A percentile compares a stretch with the other conserved stretches of the same genome.
Evolutionary conservation across 352 stramenopile genomes (phyloP).

Genomic region (Phytophthora palmivora): DNA sequence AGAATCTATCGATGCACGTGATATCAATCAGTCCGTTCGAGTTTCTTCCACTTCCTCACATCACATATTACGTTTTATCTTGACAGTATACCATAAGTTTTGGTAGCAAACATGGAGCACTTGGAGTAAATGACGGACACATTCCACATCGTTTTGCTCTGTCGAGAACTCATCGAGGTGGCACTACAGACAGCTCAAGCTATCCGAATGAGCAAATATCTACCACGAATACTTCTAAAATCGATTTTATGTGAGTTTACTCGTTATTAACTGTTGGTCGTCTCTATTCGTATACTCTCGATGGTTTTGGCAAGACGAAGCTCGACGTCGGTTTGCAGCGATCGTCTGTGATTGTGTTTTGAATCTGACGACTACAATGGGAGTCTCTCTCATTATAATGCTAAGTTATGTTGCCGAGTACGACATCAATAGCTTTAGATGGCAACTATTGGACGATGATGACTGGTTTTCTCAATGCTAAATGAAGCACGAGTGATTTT

Average conservation of each 20-base stretch:
- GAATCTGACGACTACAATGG: conserved; percentile 35
- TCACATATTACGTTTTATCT: conserved; percentile 6
- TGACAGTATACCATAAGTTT: conserved; percentile 4
- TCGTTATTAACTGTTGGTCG: conserved; percentile 41
- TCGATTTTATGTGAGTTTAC: conserved; percentile 36
- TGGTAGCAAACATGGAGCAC: background rate
- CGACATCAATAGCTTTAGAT: conserved; percentile 7
- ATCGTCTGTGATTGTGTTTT: conserved; percentile 31
- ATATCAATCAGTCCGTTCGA: background rate
- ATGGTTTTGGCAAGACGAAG: conserved; percentile 27
- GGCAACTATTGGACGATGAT: conserved; percentile 7
- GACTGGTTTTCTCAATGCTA: conserved; percentile 24
- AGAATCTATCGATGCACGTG: background rate
- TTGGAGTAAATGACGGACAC: conserved; percentile 23
- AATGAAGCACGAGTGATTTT: conserved; percentile 40
- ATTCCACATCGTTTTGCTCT: conserved; percentile 28
- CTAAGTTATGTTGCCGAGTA: conserved; percentile 21
- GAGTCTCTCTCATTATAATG: conserved; percentile 28
- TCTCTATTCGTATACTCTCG: conserved; percentile 24
- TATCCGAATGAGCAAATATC: conserved; percentile 37
- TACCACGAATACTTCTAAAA: conserved; percentile 38
- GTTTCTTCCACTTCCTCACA: no score
- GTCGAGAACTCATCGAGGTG: conserved; percentile 27
- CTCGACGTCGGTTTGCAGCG: conserved; percentile 22
- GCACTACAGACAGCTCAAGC: conserved; percentile 26